Evolutionary conservation across 768 basidiomycete genomes (phyloP).

Genomic region (Rossbeevera mucosa): DNA sequence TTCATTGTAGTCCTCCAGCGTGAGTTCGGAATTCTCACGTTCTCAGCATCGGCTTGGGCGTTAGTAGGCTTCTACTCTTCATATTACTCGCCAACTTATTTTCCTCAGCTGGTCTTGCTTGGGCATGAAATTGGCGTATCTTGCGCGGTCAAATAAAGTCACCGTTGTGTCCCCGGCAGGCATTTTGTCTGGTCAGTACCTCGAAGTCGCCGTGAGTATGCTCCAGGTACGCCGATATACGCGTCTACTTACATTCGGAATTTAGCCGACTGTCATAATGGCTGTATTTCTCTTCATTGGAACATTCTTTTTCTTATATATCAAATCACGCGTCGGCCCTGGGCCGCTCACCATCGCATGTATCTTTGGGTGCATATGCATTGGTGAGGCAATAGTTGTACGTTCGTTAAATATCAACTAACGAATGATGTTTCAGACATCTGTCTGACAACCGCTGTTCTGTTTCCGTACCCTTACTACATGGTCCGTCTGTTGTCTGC

Average conservation of each 20-base stretch:
- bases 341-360: slow-evolving; percentile 57
- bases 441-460: slow-evolving; percentile 47
- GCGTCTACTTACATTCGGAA: neutral
- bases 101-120: slow-evolving; percentile 58
- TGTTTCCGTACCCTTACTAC: slow-evolving; percentile 68
- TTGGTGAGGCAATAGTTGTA: slow-evolving; percentile 39
- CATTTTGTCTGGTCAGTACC: slow-evolving; percentile 48
- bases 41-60: slow-evolving; percentile 55
- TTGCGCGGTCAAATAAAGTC: slow-evolving; percentile 46
- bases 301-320: slow-evolving; percentile 50
- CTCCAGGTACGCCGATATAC: neutral
- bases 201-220: slow-evolving; percentile 44
- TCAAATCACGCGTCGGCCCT: slow-evolving; percentile 57
- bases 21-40: slow-evolving; percentile 50
- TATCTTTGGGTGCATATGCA: slow-evolving; percentile 55
- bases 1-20: slow-evolving; percentile 67
- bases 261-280: slow-evolving; percentile 54
- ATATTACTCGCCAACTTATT: neutral
- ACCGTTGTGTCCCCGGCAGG: slow-evolving; percentile 34
- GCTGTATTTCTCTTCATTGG: slow-evolving; percentile 63
- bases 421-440: slow-evolving; percentile 42
- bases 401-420: neutral
- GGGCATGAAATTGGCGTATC: slow-evolving; percentile 56
- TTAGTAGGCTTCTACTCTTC: slow-evolving; percentile 31
- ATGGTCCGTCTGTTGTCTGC: slow-evolving; percentile 25